Conservation (phyloP, 805 yeast genomes). For the Zygosaccharomyces rouxii region DNA sequence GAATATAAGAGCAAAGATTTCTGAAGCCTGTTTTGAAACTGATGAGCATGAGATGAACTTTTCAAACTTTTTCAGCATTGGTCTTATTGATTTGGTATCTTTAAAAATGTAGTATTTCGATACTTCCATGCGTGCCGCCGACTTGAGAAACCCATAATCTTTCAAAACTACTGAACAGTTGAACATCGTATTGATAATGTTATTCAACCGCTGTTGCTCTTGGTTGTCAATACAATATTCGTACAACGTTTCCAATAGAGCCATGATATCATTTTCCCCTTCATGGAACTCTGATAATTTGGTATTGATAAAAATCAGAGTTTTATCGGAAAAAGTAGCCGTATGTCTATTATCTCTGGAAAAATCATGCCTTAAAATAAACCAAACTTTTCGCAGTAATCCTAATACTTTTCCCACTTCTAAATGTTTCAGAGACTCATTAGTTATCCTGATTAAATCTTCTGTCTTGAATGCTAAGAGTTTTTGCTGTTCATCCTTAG, state of each 20-base stretch:
- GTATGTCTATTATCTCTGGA: slow-evolving; percentile 4
- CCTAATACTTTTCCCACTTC: neutral
- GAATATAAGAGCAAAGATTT: slow-evolving; percentile 20
- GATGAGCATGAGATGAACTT: slow-evolving; percentile 21
- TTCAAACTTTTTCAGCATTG: slow-evolving; percentile 17
- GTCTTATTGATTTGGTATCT: neutral
- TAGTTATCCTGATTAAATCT: slow-evolving; percentile 2
- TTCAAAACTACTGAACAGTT: slow-evolving; percentile 23
- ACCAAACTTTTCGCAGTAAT: slow-evolving; percentile 12
- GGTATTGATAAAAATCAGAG: slow-evolving; percentile 21
- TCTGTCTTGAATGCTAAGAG: neutral
- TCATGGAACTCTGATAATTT: slow-evolving; percentile 6
- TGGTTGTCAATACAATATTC: slow-evolving; percentile 17
- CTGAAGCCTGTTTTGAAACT: slow-evolving; percentile 8
- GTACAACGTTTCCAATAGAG: slow-evolving; percentile 11
- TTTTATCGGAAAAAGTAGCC: slow-evolving; percentile 18
- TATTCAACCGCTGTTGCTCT: slow-evolving; percentile 26
- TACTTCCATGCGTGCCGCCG: slow-evolving; percentile 12
- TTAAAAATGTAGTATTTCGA: slow-evolving; percentile 8
- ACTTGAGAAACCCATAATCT: slow-evolving; percentile 7
- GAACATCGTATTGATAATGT: slow-evolving; percentile 28
- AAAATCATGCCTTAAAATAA: slow-evolving; percentile 10
- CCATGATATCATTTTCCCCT: neutral
- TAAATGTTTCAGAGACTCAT: neutral
- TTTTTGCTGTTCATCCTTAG: neutral